Base-by-base conservation (phyloP, 202 grass and related monocot species). In the Schoenoplectus triqueter region DNA sequence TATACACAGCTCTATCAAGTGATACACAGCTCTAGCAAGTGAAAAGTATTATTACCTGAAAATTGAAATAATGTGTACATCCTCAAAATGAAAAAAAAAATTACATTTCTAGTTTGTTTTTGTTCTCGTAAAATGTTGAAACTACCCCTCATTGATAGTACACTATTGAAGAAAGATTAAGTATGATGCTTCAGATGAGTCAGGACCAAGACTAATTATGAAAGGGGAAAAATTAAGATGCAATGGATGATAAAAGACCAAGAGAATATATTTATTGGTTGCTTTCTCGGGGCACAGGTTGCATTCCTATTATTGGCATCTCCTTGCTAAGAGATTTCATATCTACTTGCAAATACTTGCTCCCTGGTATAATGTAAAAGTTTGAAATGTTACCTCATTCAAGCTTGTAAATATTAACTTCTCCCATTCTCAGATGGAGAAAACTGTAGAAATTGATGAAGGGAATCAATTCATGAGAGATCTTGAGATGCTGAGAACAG, bases 401-500 rank as follows among this genome's bases (percentile, higher is more conserved):
- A 76, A 41, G 59, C 40, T 49, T 85, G 45, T 84, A 84, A 76
- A 80, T 83, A 56, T 22, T 17, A 20, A 72, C 65, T 69, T 65
- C 61, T 83, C 22, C 73, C 73, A 59, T 44, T 71, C 15, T 79
- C 87, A 98, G 96, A 99, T 99, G 93, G 96, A 99, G 91, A 95
- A 92, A 88, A 95, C 91, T 2, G 93, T 94, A 73, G 96, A 99
- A 31, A 95, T 99, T 71, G 93, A 98, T 72, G 96, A 94, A 88
- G 93, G 91, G 5, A 93, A 85, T 86, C 83, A 85, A 74, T 95
- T 94, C 78, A 78, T 95, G 82, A 95, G 93, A 90, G 96, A 95
- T 81, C 90, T 95, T 50, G 93, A 95, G 89, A 94, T 97, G 86
- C 95, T 97, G 0, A 87, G 92, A 82, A 88, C 86, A n/a, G 75